phyloP scores from a whole-genome alignment of 768 basidiomycete genomes.

The Leccinum longicurvipes region DNA sequence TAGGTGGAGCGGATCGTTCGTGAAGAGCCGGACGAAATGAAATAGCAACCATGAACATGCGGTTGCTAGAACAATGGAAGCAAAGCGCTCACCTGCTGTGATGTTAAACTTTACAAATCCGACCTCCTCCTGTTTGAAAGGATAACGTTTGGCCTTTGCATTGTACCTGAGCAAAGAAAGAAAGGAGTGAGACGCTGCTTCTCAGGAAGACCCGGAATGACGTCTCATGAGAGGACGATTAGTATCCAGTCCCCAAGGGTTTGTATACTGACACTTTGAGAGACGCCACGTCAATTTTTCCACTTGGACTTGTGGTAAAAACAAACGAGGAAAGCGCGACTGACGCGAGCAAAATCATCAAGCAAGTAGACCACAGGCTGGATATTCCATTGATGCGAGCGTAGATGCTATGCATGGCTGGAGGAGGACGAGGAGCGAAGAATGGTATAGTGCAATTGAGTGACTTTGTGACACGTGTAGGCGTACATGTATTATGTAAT shows the following conservation, averaged over 20 bases:
- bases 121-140: conserved; percentile 65
- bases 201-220: conserved; percentile 8
- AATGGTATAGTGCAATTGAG: too few relatives aligned
- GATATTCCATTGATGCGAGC: conserved; percentile 73
- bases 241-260: neutral
- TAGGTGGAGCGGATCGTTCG: conserved; percentile 10
- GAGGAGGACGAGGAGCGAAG: neutral
- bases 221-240: conserved; percentile 3
- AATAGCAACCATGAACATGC: conserved; percentile 26
- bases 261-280: conserved; percentile 71
- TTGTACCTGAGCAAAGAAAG: conserved; percentile 37
- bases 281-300: conserved; percentile 54
- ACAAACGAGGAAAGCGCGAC: conserved; percentile 74
- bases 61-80: conserved; percentile 26
- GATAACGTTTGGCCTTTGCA: conserved; percentile 51
- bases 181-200: conserved; percentile 12
- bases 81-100: conserved; percentile 58
- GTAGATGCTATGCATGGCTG: conserved; percentile 64
- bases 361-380: conserved; percentile 68
- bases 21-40: conserved; percentile 20
- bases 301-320: conserved; percentile 56
- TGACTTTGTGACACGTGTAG: too few relatives aligned
- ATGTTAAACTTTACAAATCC: conserved; percentile 81
- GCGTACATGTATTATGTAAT: neutral
- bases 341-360: conserved; percentile 65